Conservation (phyloP, 1,139 yeast genomes). For the Ogataea hybrid region DNA sequence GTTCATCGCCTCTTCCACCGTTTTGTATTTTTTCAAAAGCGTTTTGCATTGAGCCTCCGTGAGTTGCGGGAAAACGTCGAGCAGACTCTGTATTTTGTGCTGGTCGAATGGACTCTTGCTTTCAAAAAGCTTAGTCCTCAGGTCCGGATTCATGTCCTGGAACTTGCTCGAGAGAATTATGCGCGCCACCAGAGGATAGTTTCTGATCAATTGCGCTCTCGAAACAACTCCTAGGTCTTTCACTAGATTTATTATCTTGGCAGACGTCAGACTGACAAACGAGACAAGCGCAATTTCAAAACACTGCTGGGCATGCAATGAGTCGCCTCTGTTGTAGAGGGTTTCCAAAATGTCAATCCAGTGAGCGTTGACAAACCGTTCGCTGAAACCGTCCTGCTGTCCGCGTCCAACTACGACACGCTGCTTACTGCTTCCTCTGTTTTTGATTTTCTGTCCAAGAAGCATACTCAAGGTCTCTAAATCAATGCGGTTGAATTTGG, state of each 20-base stretch:
- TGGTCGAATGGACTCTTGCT: slow-evolving; percentile 29
- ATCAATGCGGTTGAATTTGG: slow-evolving; percentile 44
- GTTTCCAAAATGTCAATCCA: slow-evolving; percentile 63
- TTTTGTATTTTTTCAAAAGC: slow-evolving; percentile 46
- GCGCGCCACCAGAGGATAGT: slow-evolving; percentile 54
- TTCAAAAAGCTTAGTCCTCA: slow-evolving; percentile 44
- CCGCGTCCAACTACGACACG: slow-evolving; percentile 2
- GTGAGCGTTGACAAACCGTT: slow-evolving; percentile 46
- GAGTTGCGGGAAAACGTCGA: slow-evolving; percentile 61
- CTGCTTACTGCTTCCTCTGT: slow-evolving; percentile 9
- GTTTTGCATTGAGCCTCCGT: slow-evolving; percentile 43
- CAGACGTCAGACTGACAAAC: slow-evolving; percentile 46
- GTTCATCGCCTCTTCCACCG: slow-evolving; percentile 60
- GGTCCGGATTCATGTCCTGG: slow-evolving; percentile 45
- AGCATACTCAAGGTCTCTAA: slow-evolving; percentile 43
- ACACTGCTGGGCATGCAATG: slow-evolving; percentile 45
- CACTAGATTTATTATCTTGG: slow-evolving; percentile 40
- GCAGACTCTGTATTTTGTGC: slow-evolving; percentile 42
- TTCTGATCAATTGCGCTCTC: slow-evolving; percentile 37
- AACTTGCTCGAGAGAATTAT: slow-evolving; percentile 47
- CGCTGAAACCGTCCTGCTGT: slow-evolving; percentile 41
- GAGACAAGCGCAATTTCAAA: slow-evolving; percentile 53
- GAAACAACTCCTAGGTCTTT: slow-evolving; percentile 45
- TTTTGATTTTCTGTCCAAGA: slow-evolving; percentile 33
- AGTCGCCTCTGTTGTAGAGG: slow-evolving; percentile 54